Percentiles rank a stretch among this genome's conserved stretches.
Evolutionary conservation across 106 monocot genomes (phyloP).

Genomic region (Iris macrosiphon): DNA sequence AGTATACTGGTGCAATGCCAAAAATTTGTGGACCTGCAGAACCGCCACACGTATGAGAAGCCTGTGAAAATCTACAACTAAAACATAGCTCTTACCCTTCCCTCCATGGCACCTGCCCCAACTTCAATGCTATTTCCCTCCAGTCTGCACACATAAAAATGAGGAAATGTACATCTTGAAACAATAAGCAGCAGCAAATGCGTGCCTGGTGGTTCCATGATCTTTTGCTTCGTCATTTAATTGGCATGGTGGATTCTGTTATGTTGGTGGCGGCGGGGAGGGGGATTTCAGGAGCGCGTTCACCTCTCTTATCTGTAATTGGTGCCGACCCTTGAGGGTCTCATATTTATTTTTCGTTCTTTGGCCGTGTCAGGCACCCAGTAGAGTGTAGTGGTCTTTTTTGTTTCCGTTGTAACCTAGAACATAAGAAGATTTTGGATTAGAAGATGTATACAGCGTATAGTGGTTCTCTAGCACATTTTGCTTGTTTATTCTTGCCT

Average conservation of each 20-base stretch:
- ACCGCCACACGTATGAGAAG: conserved; percentile 59
- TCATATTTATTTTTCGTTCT: neutral
- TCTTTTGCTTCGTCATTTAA: neutral
- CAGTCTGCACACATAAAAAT: neutral
- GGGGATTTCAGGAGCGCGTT: neutral
- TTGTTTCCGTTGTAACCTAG: conserved; percentile 5
- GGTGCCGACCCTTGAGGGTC: neutral
- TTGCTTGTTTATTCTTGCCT: neutral
- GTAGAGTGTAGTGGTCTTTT: neutral
- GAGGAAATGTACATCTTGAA: neutral
- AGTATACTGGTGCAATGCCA: no score
- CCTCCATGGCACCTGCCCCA: neutral
- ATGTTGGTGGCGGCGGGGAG: neutral
- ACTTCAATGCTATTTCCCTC: neutral
- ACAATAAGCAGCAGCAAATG: neutral
- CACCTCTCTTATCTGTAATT: neutral
- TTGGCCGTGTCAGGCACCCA: no score
- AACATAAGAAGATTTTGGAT: conserved; percentile 5
- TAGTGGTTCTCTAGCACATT: neutral
- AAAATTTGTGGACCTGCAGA: no score
- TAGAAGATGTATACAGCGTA: conserved; percentile 18
- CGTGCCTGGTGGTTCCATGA: neutral
- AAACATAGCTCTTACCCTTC: neutral
- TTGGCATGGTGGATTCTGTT: neutral
- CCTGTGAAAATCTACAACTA: conserved; percentile 81